Conservation (phyloP, 2,329 filamentous ascomycete genomes). For the Pestalotiopsis sp. region DNA sequence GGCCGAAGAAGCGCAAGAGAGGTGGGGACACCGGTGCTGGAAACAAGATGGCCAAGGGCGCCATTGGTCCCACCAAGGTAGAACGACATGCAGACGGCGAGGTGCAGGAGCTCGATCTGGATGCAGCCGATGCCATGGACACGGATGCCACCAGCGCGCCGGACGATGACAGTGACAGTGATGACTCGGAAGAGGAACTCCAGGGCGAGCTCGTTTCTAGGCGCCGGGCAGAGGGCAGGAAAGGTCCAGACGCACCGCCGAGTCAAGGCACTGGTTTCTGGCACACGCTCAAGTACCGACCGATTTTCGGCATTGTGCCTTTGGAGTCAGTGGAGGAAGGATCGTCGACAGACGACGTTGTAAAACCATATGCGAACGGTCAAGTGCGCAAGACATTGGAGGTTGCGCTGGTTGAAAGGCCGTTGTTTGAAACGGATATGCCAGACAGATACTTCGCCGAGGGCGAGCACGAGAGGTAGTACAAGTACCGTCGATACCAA, state of each 20-base stretch:
- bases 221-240: slow-evolving; percentile 30
- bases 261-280: slow-evolving; percentile 53
- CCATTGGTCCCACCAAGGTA: slow-evolving; percentile 31
- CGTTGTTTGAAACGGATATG: slow-evolving; percentile 79
- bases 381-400: slow-evolving; percentile 56
- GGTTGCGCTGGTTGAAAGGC: slow-evolving; percentile 86
- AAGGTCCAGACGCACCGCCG: slow-evolving; percentile 21
- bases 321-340: slow-evolving; percentile 37
- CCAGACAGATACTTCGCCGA: slow-evolving; percentile 70
- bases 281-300: slow-evolving; percentile 90
- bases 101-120: slow-evolving; percentile 28
- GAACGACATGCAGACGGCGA: slow-evolving; percentile 23
- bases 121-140: slow-evolving; percentile 31
- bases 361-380: slow-evolving; percentile 10
- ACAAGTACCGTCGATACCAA: neutral
- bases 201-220: slow-evolving; percentile 32
- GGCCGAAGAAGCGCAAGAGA: slow-evolving; percentile 58
- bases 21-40: slow-evolving; percentile 54
- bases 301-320: slow-evolving; percentile 76
- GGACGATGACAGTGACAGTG: slow-evolving; percentile 32
- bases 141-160: slow-evolving; percentile 30
- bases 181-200: slow-evolving; percentile 36
- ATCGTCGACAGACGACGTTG: slow-evolving; percentile 20
- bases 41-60: slow-evolving; percentile 50
- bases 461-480: slow-evolving; percentile 51